Conservation (phyloP, 2,329 filamentous ascomycete genomes). For the Xylaria arbuscula region DNA sequence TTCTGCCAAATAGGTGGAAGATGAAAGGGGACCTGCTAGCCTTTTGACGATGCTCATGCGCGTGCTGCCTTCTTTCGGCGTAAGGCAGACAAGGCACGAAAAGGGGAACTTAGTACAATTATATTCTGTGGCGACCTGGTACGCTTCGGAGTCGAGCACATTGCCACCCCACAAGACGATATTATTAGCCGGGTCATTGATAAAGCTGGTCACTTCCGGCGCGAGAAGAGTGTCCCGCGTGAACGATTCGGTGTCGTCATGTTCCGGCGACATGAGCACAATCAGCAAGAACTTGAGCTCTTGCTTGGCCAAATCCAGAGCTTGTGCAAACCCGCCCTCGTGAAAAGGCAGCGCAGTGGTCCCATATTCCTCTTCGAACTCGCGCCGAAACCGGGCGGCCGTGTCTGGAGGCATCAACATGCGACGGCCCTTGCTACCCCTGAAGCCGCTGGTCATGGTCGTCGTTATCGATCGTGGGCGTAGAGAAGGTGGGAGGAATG, state of each 20-base stretch:
- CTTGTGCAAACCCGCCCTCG: conserved; percentile 91
- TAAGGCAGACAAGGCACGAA: conserved; percentile 85
- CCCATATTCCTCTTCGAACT: conserved; percentile 96
- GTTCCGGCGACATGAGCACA: conserved; percentile 88
- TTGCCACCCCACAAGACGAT: conserved; percentile 93
- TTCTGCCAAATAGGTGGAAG: conserved; percentile 79
- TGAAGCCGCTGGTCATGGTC: conserved; percentile 61
- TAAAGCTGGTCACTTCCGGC: conserved; percentile 76
- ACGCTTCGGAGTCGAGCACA: conserved; percentile 91
- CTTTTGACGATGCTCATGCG: conserved; percentile 92
- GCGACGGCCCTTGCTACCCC: conserved; percentile 75
- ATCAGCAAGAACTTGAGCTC: conserved; percentile 94
- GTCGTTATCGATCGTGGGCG: conserved; percentile 66
- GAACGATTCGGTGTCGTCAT: conserved; percentile 89
- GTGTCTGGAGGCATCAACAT: conserved; percentile 87
- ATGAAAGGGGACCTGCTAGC: conserved; percentile 76
- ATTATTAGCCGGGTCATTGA: conserved; percentile 80
- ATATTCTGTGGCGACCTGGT: conserved; percentile 88
- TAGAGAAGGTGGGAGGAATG: conserved; percentile 78
- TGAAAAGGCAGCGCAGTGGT: conserved; percentile 77
- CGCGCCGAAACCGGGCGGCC: conserved; percentile 86
- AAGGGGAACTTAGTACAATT: conserved; percentile 95
- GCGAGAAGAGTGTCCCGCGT: conserved; percentile 83
- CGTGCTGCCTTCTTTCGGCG: conserved; percentile 82
- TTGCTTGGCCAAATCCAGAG: conserved; percentile 87